These are phyloP conservation scores for Suillus clintonianus DNA, from an alignment of 768 basidiomycete genomes.

Conservation along the genomic window DNA sequence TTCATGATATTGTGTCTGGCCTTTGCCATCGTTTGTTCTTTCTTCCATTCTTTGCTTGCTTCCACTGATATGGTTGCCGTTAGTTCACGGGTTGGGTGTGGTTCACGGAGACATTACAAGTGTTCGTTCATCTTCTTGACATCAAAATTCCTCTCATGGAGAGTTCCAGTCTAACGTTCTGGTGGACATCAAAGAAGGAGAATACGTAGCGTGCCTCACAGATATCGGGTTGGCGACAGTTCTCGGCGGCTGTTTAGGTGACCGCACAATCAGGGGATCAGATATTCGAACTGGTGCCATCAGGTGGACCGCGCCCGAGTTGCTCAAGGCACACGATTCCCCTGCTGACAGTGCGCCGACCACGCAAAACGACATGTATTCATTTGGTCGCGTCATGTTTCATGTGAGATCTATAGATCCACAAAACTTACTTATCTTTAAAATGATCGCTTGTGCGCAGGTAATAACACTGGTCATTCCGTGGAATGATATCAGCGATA, in stretches of 20 bases:
- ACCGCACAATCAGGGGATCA: no score
- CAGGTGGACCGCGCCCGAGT: no score
- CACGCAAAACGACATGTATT: no score
- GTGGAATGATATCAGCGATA: neutral
- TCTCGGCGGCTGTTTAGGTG: neutral
- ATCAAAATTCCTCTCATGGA: neutral
- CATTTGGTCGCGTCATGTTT: no score
- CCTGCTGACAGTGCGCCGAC: no score
- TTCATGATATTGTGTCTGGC: neutral
- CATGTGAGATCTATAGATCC: no score
- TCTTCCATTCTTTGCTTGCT: neutral
- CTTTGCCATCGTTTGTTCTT: slow-evolving; percentile 11
- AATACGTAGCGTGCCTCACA: slow-evolving; percentile 37
- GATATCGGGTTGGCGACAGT: slow-evolving; percentile 37
- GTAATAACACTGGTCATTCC: neutral
- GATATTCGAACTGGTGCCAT: no score
- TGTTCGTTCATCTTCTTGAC: slow-evolving; percentile 5
- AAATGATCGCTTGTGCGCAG: slow-evolving; percentile 27
- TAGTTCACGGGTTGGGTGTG: slow-evolving; percentile 15
- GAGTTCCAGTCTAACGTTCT: slow-evolving; percentile 16
- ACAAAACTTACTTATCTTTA: slow-evolving; percentile 33
- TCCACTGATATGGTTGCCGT: neutral
- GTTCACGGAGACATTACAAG: slow-evolving; percentile 17
- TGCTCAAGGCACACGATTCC: no score
- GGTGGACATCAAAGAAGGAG: neutral